A percentile compares a stretch with the other conserved stretches of the same genome.
phyloP scores from a whole-genome alignment of 106 monocot species.

The Acorus calamus region DNA sequence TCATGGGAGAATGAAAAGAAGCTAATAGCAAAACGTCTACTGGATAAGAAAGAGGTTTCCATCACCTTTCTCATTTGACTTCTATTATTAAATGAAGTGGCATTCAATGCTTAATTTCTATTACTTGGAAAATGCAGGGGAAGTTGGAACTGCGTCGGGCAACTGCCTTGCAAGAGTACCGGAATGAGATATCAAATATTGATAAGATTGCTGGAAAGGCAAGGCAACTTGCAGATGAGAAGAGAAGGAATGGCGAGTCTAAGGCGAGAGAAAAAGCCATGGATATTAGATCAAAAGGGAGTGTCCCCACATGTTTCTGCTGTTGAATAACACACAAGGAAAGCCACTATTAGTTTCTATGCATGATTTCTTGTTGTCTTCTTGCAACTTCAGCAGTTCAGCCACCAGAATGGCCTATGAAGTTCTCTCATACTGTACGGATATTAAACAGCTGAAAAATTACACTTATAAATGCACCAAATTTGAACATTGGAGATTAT shows the following conservation, averaged over 20 bases:
- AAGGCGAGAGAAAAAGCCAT: conserved; percentile 28
- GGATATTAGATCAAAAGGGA: conserved; percentile 13
- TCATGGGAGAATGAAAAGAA: conserved; percentile 65
- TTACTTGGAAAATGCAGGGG: conserved; percentile 34
- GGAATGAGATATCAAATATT: conserved; percentile 44
- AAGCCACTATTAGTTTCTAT: too few relatives aligned
- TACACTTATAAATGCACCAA: too few relatives aligned
- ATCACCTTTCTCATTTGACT: too few relatives aligned
- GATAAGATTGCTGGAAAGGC: conserved; percentile 38
- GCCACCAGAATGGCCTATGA: too few relatives aligned
- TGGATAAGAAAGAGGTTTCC: conserved; percentile 42
- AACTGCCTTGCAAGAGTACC: conserved; percentile 36
- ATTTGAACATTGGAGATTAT: too few relatives aligned
- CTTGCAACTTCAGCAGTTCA: too few relatives aligned
- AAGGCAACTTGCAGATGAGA: conserved; percentile 34
- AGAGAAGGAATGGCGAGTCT: conserved; percentile 33
- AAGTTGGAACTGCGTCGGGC: conserved; percentile 30
- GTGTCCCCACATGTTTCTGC: conserved; percentile 19
- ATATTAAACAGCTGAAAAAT: too few relatives aligned
- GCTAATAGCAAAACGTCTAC: conserved; percentile 24
- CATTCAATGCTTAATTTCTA: too few relatives aligned
- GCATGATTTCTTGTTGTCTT: too few relatives aligned
- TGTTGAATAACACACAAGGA: conserved; percentile 20
- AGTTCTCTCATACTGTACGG: too few relatives aligned
- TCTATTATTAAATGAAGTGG: too few relatives aligned